Percentiles rank a stretch among this genome's conserved stretches.
Conservation (phyloP, 2,329 filamentous ascomycete species). For the Cercospora beticola region DNA sequence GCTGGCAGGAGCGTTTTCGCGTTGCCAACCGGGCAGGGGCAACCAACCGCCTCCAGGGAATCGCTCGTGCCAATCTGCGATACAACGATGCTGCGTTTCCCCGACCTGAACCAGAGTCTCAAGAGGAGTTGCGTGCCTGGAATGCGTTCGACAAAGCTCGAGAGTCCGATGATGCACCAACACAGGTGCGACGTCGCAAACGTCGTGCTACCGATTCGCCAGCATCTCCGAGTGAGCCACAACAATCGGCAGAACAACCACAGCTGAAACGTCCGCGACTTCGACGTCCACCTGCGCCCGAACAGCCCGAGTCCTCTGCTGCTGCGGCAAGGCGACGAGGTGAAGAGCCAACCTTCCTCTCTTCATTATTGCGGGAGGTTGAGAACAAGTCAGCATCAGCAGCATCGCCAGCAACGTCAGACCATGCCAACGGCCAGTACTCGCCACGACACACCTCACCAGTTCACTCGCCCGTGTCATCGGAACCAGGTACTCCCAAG, state of each 20-base stretch:
- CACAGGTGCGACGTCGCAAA: constrained; percentile 55
- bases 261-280: constrained; percentile 79
- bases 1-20: constrained; percentile 80
- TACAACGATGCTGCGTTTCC: constrained; percentile 35
- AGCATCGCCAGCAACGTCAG: constrained; percentile 36
- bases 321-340: constrained; percentile 36
- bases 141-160: constrained; percentile 84
- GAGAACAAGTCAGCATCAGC: constrained; percentile 55
- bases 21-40: constrained; percentile 80
- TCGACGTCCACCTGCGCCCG: constrained; percentile 45
- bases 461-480: constrained; percentile 63
- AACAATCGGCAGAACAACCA: constrained; percentile 62
- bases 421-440: constrained; percentile 35
- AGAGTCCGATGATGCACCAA: constrained; percentile 58
- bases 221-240: constrained; percentile 59
- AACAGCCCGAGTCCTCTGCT: constrained; percentile 41
- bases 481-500: constrained; percentile 67
- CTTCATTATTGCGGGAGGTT: constrained; percentile 84
- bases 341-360: constrained; percentile 74
- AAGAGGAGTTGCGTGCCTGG: constrained; percentile 83
- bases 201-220: constrained; percentile 77
- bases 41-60: constrained; percentile 53
- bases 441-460: constrained; percentile 60
- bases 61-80: constrained; percentile 56
- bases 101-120: constrained; percentile 63